phyloP scores from a whole-genome alignment of 495 filamentous ascomycete genomes.

The Parathielavia appendiculata region DNA sequence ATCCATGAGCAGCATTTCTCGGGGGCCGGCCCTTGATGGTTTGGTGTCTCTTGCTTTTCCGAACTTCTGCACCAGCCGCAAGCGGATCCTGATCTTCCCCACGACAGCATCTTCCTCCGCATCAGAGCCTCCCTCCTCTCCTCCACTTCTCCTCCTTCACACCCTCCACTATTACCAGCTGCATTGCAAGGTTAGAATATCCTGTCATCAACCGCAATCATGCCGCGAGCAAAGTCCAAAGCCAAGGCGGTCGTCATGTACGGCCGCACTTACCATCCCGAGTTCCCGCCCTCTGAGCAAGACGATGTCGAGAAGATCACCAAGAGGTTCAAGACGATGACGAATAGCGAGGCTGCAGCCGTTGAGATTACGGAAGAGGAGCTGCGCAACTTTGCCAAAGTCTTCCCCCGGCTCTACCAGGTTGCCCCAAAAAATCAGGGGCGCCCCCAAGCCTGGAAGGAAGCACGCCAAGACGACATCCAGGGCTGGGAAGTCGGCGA shows the following conservation, averaged over 20 bases:
- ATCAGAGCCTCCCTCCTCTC: too few species aligned
- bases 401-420: slow-evolving; percentile 18
- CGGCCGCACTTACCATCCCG: background rate
- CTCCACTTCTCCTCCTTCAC: background rate
- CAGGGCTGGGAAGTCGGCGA: slow-evolving; percentile 10
- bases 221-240: background rate
- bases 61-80: too few species aligned
- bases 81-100: too few species aligned
- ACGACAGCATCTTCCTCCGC: too few species aligned
- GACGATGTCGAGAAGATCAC: background rate
- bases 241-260: background rate
- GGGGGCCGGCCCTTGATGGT: too few species aligned
- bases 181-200: too few species aligned
- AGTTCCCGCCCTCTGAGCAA: background rate
- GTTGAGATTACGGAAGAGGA: slow-evolving; percentile 5
- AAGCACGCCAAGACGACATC: background rate
- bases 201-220: background rate
- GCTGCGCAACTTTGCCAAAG: slow-evolving; percentile 1
- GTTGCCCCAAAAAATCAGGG: slow-evolving; percentile 2
- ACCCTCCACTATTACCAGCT: background rate
- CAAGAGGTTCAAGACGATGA: background rate
- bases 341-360: background rate
- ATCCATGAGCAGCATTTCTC: too few species aligned
- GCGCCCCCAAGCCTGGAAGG: slow-evolving; percentile 11
- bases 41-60: too few species aligned